A percentile compares a stretch with the other conserved stretches of the same genome.
These are phyloP conservation scores for Akebia trifoliata DNA, from an alignment of 164 flowering plant genomes.

Conservation along the genomic window DNA sequence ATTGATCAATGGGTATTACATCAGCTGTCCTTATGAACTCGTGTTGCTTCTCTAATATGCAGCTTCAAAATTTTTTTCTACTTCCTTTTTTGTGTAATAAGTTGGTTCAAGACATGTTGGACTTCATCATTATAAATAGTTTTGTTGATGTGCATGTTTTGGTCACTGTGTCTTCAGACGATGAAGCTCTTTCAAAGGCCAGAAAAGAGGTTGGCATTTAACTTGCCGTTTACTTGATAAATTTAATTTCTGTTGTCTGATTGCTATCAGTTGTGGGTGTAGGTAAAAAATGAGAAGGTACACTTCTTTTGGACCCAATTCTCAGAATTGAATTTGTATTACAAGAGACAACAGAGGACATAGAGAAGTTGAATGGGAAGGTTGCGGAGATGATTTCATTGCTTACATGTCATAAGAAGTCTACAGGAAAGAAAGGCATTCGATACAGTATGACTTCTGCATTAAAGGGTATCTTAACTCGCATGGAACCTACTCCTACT, in stretches of 20 bases:
- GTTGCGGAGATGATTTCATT: slow-evolving; percentile 83
- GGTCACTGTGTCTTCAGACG: slow-evolving; percentile 85
- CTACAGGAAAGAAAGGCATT: slow-evolving; percentile 27
- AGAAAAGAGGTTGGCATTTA: slow-evolving; percentile 62
- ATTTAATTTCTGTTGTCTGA: slow-evolving; percentile 3
- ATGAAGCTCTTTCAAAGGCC: slow-evolving; percentile 75
- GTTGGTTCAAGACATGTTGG: too few species aligned
- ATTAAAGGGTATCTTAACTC: slow-evolving; percentile 56
- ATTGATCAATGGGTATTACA: too few species aligned
- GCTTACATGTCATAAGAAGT: slow-evolving; percentile 62
- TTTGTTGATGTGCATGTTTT: too few species aligned
- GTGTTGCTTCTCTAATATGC: too few species aligned
- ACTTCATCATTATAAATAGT: too few species aligned
- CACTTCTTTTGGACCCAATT: slow-evolving; percentile 91
- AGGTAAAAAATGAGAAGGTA: slow-evolving; percentile 71
- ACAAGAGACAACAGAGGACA: slow-evolving; percentile 57
- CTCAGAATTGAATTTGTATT: slow-evolving; percentile 74
- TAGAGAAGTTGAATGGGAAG: slow-evolving; percentile 47
- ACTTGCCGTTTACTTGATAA: not conserved
- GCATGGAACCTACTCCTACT: too few species aligned
- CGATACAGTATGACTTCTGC: slow-evolving; percentile 35
- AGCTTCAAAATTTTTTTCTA: too few species aligned
- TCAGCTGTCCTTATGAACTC: too few species aligned
- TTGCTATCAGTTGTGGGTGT: slow-evolving; percentile 7
- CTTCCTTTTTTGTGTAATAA: too few species aligned